Evolutionary conservation across 164 flowering plant species (phyloP).

Genomic region (Vitis cinerea): DNA sequence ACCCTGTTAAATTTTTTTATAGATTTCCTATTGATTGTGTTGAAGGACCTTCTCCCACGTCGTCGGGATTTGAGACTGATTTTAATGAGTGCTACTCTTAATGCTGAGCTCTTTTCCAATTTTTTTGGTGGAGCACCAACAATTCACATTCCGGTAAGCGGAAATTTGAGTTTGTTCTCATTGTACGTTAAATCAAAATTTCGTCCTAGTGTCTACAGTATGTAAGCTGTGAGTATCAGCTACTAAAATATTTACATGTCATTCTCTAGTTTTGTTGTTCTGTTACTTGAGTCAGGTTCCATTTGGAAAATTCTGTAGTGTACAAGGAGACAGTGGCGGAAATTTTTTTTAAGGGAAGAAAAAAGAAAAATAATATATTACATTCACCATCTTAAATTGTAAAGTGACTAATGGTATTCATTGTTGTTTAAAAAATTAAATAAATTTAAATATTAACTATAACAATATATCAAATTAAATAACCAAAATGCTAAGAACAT

Average conservation of each 20-base stretch:
- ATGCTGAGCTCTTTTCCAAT: constrained; percentile 91
- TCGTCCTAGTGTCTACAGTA: background rate
- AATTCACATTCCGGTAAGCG: constrained; percentile 92
- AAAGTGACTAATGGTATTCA: no score
- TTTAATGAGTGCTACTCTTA: constrained; percentile 97
- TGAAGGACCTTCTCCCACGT: constrained; percentile 97
- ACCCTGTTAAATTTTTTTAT: constrained; percentile 13
- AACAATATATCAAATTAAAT: no score
- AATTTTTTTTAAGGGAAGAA: no score
- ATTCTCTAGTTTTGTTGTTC: background rate
- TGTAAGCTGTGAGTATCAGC: background rate
- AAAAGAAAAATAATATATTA: no score
- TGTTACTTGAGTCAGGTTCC: background rate
- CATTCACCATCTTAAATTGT: no score
- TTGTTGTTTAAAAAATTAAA: no score
- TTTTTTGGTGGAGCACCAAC: constrained; percentile 91
- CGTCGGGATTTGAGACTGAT: constrained; percentile 91
- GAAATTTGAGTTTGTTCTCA: constrained; percentile 5
- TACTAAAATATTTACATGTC: background rate
- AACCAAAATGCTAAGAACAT: no score
- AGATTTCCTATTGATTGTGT: constrained; percentile 92
- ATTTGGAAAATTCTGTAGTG: background rate
- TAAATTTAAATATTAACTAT: no score
- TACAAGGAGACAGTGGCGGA: no score
- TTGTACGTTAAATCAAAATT: background rate